Evolutionary conservation across 2,329 filamentous ascomycete genomes (phyloP).

Genomic region (Penicillium sp.): DNA sequence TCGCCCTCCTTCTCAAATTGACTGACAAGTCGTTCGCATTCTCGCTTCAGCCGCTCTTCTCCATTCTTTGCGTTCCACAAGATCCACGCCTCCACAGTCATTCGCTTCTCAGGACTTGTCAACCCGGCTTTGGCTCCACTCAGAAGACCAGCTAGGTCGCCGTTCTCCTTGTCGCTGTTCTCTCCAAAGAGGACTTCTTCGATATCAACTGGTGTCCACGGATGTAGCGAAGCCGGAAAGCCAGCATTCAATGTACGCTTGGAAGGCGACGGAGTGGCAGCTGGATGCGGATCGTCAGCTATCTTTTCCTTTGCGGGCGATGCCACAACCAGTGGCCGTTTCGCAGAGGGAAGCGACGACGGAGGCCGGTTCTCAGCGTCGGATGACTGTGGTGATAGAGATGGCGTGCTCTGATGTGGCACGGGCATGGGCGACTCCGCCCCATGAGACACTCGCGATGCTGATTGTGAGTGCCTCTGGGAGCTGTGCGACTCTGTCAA

Average conservation of each 20-base stretch:
- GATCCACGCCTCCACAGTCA: conserved; percentile 95
- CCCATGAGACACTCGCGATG: conserved; percentile 8
- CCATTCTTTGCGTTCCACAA: conserved; percentile 71
- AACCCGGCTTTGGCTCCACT: conserved; percentile 54
- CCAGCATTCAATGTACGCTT: conserved; percentile 49
- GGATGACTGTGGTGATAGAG: conserved; percentile 66
- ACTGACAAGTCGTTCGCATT: conserved; percentile 77
- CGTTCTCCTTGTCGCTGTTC: conserved; percentile 45
- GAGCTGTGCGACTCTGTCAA: conserved; percentile 24
- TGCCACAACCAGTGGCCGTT: conserved; percentile 28
- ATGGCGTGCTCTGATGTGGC: conserved; percentile 48
- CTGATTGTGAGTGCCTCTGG: conserved; percentile 8
- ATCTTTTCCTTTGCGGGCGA: conserved; percentile 33
- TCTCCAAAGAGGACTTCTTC: conserved; percentile 53
- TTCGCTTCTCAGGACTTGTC: conserved; percentile 70
- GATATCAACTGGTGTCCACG: conserved; percentile 71
- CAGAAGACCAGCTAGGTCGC: conserved; percentile 44
- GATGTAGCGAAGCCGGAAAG: conserved; percentile 50
- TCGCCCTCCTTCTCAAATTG: conserved; percentile 78
- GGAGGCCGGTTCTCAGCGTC: conserved; percentile 76
- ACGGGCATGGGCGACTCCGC: conserved; percentile 25
- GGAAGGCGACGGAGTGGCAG: conserved; percentile 52
- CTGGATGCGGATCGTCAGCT: conserved; percentile 38
- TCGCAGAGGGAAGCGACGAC: conserved; percentile 55
- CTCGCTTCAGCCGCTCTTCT: conserved; percentile 68